Conservation (phyloP, 768 basidiomycete genomes). For the Lactifluus echinatus region DNA sequence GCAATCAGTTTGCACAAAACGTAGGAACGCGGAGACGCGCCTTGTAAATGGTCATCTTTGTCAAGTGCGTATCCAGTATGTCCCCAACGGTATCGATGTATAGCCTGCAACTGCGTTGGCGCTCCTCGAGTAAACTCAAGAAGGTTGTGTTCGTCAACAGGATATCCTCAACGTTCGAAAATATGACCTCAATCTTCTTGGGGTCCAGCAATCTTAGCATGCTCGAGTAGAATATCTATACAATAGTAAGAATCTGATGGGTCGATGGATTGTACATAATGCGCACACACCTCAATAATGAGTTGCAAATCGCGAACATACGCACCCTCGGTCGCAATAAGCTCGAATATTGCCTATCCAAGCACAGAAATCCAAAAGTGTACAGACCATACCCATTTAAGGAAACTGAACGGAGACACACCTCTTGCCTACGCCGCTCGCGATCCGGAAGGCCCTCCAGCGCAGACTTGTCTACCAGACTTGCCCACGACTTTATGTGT, state of each 20-base stretch:
- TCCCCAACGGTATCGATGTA: slow-evolving; percentile 89
- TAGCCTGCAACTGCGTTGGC: slow-evolving; percentile 85
- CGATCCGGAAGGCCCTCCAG: slow-evolving; percentile 67
- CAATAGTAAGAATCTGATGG: not conserved
- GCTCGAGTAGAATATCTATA: slow-evolving; percentile 77
- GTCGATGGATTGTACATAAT: not conserved
- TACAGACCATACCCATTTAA: not conserved
- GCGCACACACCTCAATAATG: slow-evolving; percentile 65
- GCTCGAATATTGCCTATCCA: slow-evolving; percentile 82
- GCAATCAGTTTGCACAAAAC: not conserved
- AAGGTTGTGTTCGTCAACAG: slow-evolving; percentile 83
- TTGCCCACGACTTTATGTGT: slow-evolving; percentile 72
- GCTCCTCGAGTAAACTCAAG: slow-evolving; percentile 79
- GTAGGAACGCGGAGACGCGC: slow-evolving; percentile 31
- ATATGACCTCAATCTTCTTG: slow-evolving; percentile 75
- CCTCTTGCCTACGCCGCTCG: slow-evolving; percentile 88
- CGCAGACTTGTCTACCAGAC: slow-evolving; percentile 77
- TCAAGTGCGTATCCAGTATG: slow-evolving; percentile 64
- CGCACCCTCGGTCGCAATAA: slow-evolving; percentile 82
- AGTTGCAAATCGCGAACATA: slow-evolving; percentile 91
- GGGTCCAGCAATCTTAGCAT: slow-evolving; percentile 62
- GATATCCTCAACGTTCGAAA: slow-evolving; percentile 91
- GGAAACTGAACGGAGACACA: slow-evolving; percentile 23
- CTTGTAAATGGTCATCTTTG: slow-evolving; percentile 74
- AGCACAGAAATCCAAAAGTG: not conserved